A percentile compares a stretch with the other conserved stretches of the same genome.
These are phyloP conservation scores for Microthlaspi erraticum DNA, from an alignment of 345 rosid genomes.

Conservation along the genomic window DNA sequence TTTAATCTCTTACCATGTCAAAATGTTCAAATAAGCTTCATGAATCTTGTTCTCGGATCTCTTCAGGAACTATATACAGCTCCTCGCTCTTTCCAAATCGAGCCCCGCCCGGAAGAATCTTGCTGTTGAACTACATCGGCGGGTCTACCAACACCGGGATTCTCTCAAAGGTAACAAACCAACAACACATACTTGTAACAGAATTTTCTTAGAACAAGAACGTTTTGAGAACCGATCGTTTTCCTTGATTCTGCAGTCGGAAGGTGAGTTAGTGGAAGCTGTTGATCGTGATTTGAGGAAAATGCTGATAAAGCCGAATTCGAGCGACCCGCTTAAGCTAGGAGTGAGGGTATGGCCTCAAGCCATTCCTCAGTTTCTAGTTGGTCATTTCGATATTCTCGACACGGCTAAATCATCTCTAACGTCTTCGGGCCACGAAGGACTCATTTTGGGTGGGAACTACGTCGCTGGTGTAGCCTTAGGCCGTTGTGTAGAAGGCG, in stretches of 20 bases:
- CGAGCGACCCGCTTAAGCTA: conserved; percentile 69
- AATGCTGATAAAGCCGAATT: conserved; percentile 81
- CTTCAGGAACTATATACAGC: conserved; percentile 88
- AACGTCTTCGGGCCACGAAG: conserved; percentile 58
- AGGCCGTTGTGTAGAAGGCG: conserved; percentile 86
- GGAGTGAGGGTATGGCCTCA: conserved; percentile 90
- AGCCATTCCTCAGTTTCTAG: conserved; percentile 93
- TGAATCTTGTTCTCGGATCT: neutral
- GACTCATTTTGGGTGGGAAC: conserved; percentile 81
- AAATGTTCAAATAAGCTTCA: neutral
- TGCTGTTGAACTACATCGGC: conserved; percentile 86
- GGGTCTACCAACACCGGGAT: conserved; percentile 85
- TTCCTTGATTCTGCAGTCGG: conserved; percentile 46
- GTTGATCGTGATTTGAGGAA: conserved; percentile 89
- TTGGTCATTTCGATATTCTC: conserved; percentile 79
- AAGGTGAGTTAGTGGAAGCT: conserved; percentile 77
- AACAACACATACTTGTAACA: neutral
- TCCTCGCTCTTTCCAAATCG: conserved; percentile 94
- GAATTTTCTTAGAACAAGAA: neutral
- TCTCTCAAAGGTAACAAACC: conserved; percentile 64
- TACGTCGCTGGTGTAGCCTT: conserved; percentile 87
- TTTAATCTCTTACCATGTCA: neutral
- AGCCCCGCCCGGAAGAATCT: conserved; percentile 75
- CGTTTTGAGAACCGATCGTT: conserved; percentile 4
- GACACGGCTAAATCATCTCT: conserved; percentile 68